Percentiles rank a stretch among this genome's conserved stretches.
phyloP scores from a whole-genome alignment of 495 filamentous ascomycete genomes.

The Cercophora scortea region DNA sequence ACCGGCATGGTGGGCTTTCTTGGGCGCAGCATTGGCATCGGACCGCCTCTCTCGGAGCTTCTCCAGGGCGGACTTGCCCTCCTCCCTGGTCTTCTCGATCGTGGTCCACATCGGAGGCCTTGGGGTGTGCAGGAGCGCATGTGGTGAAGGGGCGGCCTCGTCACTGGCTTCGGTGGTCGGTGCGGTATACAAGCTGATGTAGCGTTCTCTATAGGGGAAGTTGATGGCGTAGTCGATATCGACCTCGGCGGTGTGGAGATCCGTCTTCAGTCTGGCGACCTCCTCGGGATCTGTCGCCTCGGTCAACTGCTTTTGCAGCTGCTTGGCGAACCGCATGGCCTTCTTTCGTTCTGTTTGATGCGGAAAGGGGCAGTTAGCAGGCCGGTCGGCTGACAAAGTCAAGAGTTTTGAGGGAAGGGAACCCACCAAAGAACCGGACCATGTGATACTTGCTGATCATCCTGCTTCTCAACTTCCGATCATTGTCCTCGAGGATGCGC shows the following conservation, averaged over 20 bases:
- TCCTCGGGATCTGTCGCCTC: constrained; percentile 40
- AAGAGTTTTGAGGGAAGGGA: neutral
- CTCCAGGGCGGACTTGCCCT: constrained; percentile 49
- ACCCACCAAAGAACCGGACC: constrained; percentile 79
- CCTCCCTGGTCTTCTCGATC: constrained; percentile 61
- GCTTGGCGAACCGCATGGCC: constrained; percentile 61
- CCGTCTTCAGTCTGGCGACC: constrained; percentile 39
- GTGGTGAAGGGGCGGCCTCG: constrained; percentile 24
- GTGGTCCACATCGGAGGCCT: constrained; percentile 58
- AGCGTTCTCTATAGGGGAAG: constrained; percentile 71
- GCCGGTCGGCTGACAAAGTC: neutral
- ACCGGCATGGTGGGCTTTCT: neutral
- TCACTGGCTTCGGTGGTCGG: neutral
- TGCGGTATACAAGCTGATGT: constrained; percentile 62
- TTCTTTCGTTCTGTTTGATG: constrained; percentile 67
- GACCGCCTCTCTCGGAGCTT: constrained; percentile 36
- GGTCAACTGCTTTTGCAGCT: constrained; percentile 48
- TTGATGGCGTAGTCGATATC: constrained; percentile 83
- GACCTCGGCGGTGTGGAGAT: constrained; percentile 64
- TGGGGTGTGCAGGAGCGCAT: constrained; percentile 25
- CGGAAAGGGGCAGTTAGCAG: neutral
- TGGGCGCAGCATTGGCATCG: neutral
- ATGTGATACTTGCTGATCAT: constrained; percentile 90
- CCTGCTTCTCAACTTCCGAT: constrained; percentile 53
- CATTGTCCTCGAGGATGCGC: constrained; percentile 51